Conservation (phyloP, 768 basidiomycete genomes). For the Mycena kentingensis region DNA sequence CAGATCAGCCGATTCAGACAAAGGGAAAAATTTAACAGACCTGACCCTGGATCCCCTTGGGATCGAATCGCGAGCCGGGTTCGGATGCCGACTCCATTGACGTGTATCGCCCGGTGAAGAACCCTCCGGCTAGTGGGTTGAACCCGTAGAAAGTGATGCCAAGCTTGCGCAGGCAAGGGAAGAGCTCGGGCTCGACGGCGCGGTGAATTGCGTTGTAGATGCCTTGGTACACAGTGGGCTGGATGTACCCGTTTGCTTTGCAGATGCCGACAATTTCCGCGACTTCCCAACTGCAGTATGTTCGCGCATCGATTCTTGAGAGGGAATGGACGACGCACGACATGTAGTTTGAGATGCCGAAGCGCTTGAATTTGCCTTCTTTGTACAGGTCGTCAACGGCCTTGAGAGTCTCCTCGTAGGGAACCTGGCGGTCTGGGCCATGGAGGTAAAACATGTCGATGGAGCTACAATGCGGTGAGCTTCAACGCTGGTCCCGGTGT, state of each 20-base stretch:
- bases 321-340: not conserved
- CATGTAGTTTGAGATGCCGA: slow-evolving; percentile 62
- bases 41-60: slow-evolving; percentile 44
- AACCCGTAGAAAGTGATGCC: slow-evolving; percentile 56
- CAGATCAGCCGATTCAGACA: not conserved
- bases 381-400: slow-evolving; percentile 57
- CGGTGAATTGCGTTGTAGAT: slow-evolving; percentile 43
- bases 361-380: slow-evolving; percentile 58
- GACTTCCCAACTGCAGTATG: slow-evolving; percentile 53
- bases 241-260: slow-evolving; percentile 51
- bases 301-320: slow-evolving; percentile 34
- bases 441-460: slow-evolving; percentile 59
- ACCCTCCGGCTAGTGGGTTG: slow-evolving; percentile 63
- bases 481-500: slow-evolving; percentile 15
- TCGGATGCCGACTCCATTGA: slow-evolving; percentile 43
- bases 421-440: slow-evolving; percentile 58
- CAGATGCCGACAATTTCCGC: slow-evolving; percentile 61
- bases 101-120: slow-evolving; percentile 56
- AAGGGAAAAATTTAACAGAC: slow-evolving; percentile 25
- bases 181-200: slow-evolving; percentile 42
- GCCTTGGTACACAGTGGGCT: slow-evolving; percentile 56
- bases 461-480: slow-evolving; percentile 29
- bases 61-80: slow-evolving; percentile 57
- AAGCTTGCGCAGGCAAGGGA: slow-evolving; percentile 59
- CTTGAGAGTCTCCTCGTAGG: slow-evolving; percentile 56